A percentile compares a stretch with the other conserved stretches of the same genome.
These are phyloP conservation scores for Fusarium sp. DNA, from an alignment of 2,329 filamentous ascomycete species.

Conservation along the genomic window DNA sequence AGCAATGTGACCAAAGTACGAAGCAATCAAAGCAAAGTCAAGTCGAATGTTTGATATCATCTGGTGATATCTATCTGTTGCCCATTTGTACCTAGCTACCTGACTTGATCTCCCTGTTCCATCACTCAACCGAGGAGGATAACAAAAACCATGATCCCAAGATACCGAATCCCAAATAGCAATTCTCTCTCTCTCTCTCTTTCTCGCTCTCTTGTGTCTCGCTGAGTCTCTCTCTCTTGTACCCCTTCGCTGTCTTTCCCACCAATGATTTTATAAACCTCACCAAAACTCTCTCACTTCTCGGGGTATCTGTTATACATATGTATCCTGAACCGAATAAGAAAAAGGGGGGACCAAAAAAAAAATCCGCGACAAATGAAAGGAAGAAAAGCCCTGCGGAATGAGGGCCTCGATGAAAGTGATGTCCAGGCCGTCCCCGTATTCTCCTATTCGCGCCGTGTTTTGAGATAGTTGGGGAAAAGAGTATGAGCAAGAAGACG, in stretches of 20 bases:
- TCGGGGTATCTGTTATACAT: slow-evolving; percentile 48
- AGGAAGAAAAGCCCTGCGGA: slow-evolving; percentile 27
- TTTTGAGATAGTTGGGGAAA: background rate
- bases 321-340: slow-evolving; percentile 34
- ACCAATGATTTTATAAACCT: slow-evolving; percentile 30
- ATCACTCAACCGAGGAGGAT: background rate
- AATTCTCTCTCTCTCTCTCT: background rate
- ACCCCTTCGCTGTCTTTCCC: slow-evolving; percentile 6
- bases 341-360: slow-evolving; percentile 21
- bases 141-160: background rate
- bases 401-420: slow-evolving; percentile 9
- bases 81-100: slow-evolving; percentile 33
- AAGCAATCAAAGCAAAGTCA: background rate
- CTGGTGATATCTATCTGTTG: slow-evolving; percentile 21
- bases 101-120: slow-evolving; percentile 10
- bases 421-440: slow-evolving; percentile 27
- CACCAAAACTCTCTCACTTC: slow-evolving; percentile 43
- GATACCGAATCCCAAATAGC: background rate
- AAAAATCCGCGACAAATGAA: slow-evolving; percentile 39
- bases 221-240: background rate
- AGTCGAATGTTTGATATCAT: slow-evolving; percentile 18
- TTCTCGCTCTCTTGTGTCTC: background rate
- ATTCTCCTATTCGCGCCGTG: slow-evolving; percentile 1
- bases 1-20: background rate
- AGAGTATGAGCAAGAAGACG: background rate